Evolutionary conservation across 257 asterid genomes (phyloP), one percentile per base, ranked within the genome.

Genomic region (Henckelia pumila): DNA sequence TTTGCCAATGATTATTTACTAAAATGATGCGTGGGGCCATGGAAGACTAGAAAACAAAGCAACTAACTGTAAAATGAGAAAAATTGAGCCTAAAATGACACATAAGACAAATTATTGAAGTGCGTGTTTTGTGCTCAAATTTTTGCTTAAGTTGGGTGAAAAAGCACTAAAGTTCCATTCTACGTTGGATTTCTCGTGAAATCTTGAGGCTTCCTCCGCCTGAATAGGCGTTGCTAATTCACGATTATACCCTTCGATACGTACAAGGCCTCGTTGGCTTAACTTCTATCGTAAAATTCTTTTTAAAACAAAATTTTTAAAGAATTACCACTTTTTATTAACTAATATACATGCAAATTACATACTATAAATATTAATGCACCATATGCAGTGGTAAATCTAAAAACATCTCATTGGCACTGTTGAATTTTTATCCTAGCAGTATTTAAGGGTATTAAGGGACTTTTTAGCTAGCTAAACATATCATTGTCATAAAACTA

Each of bases 81-180:
- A n/a, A 21, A 14, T 58, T 23, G 19, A 11, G 25, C 23, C 52
- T 19, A 69, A 22, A 58, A 61, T 75, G 79, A 22, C 26, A 66
- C 21, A 68, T 64, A 53, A 64, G 76, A 60, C 73, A 77, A 77
- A 60, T 53, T 20, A 24, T 68, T 64, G 57, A 59, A 75, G 25
- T 64, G 68, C 78, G 73, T 69, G 76, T 77, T 77, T 74, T 77
- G 32, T 60, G 82, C 76, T 73, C 59, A 40, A 53, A 16, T 71
- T 65, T 56, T 10, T 70, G 49, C 66, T 9, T 50, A 66, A 47
- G 59, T 24, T 19, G 30, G 61, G 52, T 29, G 63, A 53, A 63
- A 71, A 26, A 21, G 20, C 63, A 4, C 35, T 28, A 71, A 56
- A 56, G 66, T 20, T 72, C 13, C 61, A 47, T 64, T 56, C 35